Evolutionary conservation across 371 early-diverging fungal genomes (phyloP).

Genomic region (Batkoa obscura): DNA sequence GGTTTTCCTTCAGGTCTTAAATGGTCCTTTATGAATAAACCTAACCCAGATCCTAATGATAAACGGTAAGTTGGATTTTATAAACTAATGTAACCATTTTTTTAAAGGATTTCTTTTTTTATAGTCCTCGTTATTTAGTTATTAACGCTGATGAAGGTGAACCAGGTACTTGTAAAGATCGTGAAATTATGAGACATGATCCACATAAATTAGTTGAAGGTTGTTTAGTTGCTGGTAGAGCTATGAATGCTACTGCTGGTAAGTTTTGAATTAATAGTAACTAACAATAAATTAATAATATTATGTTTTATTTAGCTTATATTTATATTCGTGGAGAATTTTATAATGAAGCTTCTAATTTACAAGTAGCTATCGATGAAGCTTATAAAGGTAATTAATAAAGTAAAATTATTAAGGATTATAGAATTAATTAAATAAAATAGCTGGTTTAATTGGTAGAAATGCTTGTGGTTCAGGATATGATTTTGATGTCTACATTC

Average conservation of each 20-base stretch:
- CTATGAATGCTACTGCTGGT: constrained; percentile 92
- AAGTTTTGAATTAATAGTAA: constrained; percentile 6
- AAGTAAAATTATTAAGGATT: background rate
- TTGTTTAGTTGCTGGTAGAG: constrained; percentile 85
- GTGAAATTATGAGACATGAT: constrained; percentile 94
- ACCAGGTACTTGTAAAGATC: constrained; percentile 97
- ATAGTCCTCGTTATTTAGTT: constrained; percentile 81
- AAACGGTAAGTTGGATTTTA: constrained; percentile 30
- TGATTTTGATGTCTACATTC: constrained; percentile 91
- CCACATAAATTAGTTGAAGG: constrained; percentile 97
- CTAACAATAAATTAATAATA: background rate
- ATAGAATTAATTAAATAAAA: background rate
- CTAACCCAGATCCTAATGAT: constrained; percentile 22
- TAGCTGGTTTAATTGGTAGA: constrained; percentile 86
- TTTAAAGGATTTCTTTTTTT: background rate
- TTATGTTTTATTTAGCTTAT: constrained; percentile 38
- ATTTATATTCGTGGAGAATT: constrained; percentile 98
- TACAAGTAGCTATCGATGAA: constrained; percentile 90
- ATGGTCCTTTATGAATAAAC: constrained; percentile 97
- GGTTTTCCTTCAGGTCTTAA: constrained; percentile 95
- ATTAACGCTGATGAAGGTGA: constrained; percentile 97
- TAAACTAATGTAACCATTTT: background rate
- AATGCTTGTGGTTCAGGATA: constrained; percentile 92
- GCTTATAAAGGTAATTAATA: constrained; percentile 45
- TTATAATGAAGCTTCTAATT: constrained; percentile 84